Evolutionary conservation across 2,329 filamentous ascomycete genomes (phyloP), one percentile per base, ranked within the genome.

Genomic region (Epicoccum nigrum): DNA sequence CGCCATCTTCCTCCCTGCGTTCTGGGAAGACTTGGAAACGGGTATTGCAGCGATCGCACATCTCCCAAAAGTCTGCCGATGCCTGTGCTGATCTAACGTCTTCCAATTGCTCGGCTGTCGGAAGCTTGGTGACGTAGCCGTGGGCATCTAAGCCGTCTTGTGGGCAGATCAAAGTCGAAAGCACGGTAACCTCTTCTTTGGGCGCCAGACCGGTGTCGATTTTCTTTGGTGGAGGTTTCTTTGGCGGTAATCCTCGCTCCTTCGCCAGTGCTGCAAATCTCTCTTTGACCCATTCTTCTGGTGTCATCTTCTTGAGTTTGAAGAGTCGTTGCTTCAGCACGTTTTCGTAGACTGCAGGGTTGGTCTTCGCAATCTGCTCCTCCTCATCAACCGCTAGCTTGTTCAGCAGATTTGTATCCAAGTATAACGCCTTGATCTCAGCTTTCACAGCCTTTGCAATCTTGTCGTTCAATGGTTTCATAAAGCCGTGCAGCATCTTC

Each of bases 11-110:
- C 47, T 86, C 83, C 45, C 92, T 84, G 33, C 93, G 86, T 3
- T 92, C 90, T 0, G 92, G 91, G 59, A 96, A 97, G 3, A 96
- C 90, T 66, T 96, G 90, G 66, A 99, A 99, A 17, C 93, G 86
- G 27, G 86, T 85, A 33, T 81, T 81, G 73, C 94, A 99, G 16
- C 94, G 87, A 65, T 96, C 92, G 65, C 94, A 99, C 41, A 85
- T 81, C 74, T 99, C 94, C 81, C 87, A 96, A 39, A 90, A 90
- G 44, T 85, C 82, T 11, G 88, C 83, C 7, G 85, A 79, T 39
- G 83, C 78, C 0, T 90, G 80, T 0, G 86, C 90, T 34, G 82
- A 79, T 27, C 78, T 83, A 0, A 90, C 87, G 42, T 82, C 79
- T 43, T 82, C 77, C 15, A 97, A 83, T 15, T 90, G 87, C 7